These are phyloP conservation scores for Aspergillus amoenus DNA, from an alignment of 2,329 filamentous ascomycete species.

Conservation along the genomic window DNA sequence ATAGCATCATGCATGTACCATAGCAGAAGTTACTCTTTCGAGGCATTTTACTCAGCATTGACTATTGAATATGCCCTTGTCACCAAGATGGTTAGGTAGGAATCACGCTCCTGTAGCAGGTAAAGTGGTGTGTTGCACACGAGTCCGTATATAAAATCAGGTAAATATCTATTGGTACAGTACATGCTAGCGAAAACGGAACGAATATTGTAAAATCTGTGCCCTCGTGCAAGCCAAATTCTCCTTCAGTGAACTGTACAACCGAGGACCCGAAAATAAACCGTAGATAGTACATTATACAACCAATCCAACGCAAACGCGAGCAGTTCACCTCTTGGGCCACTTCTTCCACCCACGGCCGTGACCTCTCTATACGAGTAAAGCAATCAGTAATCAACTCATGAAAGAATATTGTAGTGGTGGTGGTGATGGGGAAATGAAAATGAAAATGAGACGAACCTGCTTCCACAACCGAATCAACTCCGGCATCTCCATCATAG, in stretches of 20 bases:
- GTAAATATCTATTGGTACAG: slow-evolving; percentile 22
- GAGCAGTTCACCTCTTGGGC: slow-evolving; percentile 52
- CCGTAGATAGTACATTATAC: slow-evolving; percentile 18
- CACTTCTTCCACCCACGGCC: slow-evolving; percentile 74
- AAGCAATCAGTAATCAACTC: slow-evolving; percentile 33
- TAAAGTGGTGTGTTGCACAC: slow-evolving; percentile 4
- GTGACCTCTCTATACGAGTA: slow-evolving; percentile 61
- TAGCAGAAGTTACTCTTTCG: not conserved
- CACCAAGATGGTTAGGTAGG: not conserved
- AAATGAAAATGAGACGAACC: slow-evolving; percentile 53
- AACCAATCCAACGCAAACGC: slow-evolving; percentile 6
- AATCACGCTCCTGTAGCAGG: not conserved
- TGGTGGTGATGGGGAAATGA: too few species aligned
- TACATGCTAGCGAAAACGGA: slow-evolving; percentile 10
- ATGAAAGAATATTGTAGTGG: not conserved
- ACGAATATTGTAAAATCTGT: slow-evolving; percentile 12
- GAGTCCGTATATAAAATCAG: slow-evolving; percentile 2
- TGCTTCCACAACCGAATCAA: slow-evolving; percentile 92
- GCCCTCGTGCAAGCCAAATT: slow-evolving; percentile 12
- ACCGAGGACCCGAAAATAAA: slow-evolving; percentile 11
- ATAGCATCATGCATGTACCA: not conserved
- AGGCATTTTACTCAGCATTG: not conserved
- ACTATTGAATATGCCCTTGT: not conserved
- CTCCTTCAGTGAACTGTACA: slow-evolving; percentile 3
- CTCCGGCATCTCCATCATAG: slow-evolving; percentile 92